These are phyloP conservation scores for Aspergillus ruber DNA, from an alignment of 2,329 filamentous ascomycete species.

Conservation along the genomic window DNA sequence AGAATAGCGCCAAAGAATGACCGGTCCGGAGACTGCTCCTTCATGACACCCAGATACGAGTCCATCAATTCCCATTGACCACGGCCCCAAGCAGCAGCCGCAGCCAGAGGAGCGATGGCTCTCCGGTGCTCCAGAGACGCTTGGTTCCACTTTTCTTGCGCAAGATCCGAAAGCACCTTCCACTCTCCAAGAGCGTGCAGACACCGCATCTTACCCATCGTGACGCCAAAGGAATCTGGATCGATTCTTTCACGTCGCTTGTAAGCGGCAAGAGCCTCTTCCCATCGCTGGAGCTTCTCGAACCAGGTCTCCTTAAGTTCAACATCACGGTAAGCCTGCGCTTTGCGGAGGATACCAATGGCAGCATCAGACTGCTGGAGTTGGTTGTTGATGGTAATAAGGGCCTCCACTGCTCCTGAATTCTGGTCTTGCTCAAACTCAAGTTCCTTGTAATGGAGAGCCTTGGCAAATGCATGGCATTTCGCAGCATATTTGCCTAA, in stretches of 20 bases:
- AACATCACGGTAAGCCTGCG: constrained; percentile 92
- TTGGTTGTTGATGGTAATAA: constrained; percentile 99
- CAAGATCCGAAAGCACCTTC: constrained; percentile 83
- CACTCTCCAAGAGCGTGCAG: constrained; percentile 94
- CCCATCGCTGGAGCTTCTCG: constrained; percentile 96
- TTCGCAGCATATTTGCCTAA: constrained; percentile 91
- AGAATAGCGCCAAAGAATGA: constrained; percentile 98
- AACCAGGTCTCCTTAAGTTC: constrained; percentile 98
- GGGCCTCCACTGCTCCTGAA: constrained; percentile 85
- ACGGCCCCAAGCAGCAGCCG: constrained; percentile 91
- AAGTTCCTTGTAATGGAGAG: constrained; percentile 95
- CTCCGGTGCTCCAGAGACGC: constrained; percentile 81
- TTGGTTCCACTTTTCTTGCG: constrained; percentile 89
- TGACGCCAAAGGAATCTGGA: constrained; percentile 78
- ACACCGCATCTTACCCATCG: constrained; percentile 99
- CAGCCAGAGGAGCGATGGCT: constrained; percentile 85
- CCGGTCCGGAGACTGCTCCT: constrained; percentile 82
- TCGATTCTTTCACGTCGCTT: constrained; percentile 74
- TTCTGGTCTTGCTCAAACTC: constrained; percentile 98
- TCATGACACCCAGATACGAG: constrained; percentile 91
- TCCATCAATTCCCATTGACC: constrained; percentile 99
- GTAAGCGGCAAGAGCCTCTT: constrained; percentile 89
- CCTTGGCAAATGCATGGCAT: constrained; percentile 97
- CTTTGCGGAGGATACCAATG: constrained; percentile 93
- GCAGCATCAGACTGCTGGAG: constrained; percentile 97